phyloP scores from a whole-genome alignment of 1,284 basidiomycete genomes.

The Cryptococcus sp. region DNA sequence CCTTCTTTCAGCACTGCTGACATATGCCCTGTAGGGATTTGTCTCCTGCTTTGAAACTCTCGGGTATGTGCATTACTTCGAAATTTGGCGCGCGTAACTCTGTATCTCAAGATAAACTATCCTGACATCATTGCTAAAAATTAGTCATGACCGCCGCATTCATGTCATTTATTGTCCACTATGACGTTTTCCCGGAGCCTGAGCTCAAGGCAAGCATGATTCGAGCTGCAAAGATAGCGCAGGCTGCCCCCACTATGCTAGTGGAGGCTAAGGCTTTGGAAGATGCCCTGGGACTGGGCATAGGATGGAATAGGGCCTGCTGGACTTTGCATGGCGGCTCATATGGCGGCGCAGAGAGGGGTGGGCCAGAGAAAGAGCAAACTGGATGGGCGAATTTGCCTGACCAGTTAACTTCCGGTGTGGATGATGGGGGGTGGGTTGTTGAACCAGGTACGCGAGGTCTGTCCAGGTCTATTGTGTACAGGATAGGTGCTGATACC shows the following conservation, averaged over 20 bases:
- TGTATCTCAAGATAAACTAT: too few species aligned
- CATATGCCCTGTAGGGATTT: slow-evolving; percentile 26
- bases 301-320: slow-evolving; percentile 25
- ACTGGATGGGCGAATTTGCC: not conserved
- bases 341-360: slow-evolving; percentile 17
- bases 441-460: slow-evolving; percentile 11
- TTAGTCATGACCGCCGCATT: slow-evolving; percentile 36
- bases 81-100: not conserved
- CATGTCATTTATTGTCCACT: slow-evolving; percentile 28
- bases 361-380: slow-evolving; percentile 6
- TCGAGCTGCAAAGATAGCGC: slow-evolving; percentile 27
- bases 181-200: slow-evolving; percentile 31
- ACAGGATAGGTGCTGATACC: not conserved
- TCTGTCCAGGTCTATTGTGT: not conserved
- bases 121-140: too few species aligned
- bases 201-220: slow-evolving; percentile 10
- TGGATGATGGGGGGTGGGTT: slow-evolving; percentile 26
- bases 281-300: slow-evolving; percentile 17
- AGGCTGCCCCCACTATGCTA: slow-evolving; percentile 16
- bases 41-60: slow-evolving; percentile 25
- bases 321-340: slow-evolving; percentile 31
- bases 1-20: slow-evolving; percentile 3
- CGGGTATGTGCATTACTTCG: slow-evolving; percentile 19
- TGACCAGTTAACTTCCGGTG: slow-evolving; percentile 2
- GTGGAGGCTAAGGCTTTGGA: slow-evolving; percentile 30